These are phyloP conservation scores for Salix exigua DNA, from an alignment of 345 rosid species.

Conservation along the genomic window DNA sequence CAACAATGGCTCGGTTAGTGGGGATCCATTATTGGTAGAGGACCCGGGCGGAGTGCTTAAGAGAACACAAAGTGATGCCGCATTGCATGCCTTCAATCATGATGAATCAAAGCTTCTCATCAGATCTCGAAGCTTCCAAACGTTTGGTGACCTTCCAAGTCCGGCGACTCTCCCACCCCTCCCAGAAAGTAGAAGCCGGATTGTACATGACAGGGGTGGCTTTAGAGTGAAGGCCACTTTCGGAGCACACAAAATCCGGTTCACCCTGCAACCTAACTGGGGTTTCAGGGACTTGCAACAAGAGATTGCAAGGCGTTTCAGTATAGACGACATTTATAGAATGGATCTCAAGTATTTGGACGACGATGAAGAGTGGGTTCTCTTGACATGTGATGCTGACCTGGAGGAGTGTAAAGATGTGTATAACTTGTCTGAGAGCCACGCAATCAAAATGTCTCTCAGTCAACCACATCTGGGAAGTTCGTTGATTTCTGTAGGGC, in stretches of 20 bases:
- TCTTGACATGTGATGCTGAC: conserved; percentile 34
- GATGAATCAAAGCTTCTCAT: conserved; percentile 45
- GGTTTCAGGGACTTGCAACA: conserved; percentile 22
- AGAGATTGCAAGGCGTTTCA: conserved; percentile 24
- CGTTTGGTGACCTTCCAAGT: conserved; percentile 39
- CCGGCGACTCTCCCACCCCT: conserved; percentile 34
- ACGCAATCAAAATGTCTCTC: conserved; percentile 56
- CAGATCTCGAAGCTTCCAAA: conserved; percentile 62
- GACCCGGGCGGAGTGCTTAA: conserved; percentile 37
- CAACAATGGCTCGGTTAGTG: conserved; percentile 19
- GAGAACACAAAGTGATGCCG: conserved; percentile 50
- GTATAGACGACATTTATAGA: conserved; percentile 8
- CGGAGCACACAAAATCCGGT: conserved; percentile 48
- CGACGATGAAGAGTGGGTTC: conserved; percentile 36
- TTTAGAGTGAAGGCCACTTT: conserved; percentile 59
- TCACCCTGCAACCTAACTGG: conserved; percentile 30
- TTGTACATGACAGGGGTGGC: conserved; percentile 14
- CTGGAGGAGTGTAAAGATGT: conserved; percentile 84
- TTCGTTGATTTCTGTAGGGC: conserved; percentile 25
- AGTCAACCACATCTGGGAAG: conserved; percentile 32
- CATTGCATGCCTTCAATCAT: conserved; percentile 37
- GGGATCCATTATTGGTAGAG: conserved; percentile 29
- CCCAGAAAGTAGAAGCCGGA: conserved; percentile 19
- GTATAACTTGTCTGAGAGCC: conserved; percentile 40
- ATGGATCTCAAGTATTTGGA: conserved; percentile 32